Percentiles rank a stretch among this genome's conserved stretches.
These are phyloP conservation scores for Gilbertella persicaria DNA, from an alignment of 371 early-diverging fungal genomes.

Conservation along the genomic window DNA sequence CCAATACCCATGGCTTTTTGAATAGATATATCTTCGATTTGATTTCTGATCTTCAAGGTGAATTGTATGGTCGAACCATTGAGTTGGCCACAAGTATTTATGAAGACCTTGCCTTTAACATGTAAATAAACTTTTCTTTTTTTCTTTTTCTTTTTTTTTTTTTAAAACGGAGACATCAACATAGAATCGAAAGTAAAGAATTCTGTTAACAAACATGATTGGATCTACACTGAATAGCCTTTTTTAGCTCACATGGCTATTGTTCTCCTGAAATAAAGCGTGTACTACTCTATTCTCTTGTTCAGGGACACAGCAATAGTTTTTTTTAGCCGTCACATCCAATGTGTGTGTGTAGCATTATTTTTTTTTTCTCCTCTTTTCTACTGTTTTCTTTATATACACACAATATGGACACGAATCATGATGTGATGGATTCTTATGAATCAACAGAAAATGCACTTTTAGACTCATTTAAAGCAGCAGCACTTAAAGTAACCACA, in stretches of 20 bases:
- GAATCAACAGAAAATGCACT: conserved; percentile 59
- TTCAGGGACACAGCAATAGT: too few species aligned
- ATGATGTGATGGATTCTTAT: conserved; percentile 39
- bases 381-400: conserved; percentile 1
- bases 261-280: too few species aligned
- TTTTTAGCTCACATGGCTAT: too few species aligned
- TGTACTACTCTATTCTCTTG: too few species aligned
- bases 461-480: conserved; percentile 66
- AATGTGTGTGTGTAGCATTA: too few species aligned
- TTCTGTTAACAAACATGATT: too few species aligned
- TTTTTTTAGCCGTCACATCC: too few species aligned
- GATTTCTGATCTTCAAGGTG: conserved; percentile 15
- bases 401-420: conserved; percentile 10
- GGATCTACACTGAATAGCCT: too few species aligned
- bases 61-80: conserved; percentile 15
- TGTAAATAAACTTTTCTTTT: too few species aligned
- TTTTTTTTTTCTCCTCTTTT: neutral
- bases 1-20: conserved; percentile 11
- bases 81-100: conserved; percentile 16
- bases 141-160: too few species aligned
- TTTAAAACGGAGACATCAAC: too few species aligned
- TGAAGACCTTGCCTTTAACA: conserved; percentile 19
- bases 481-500: conserved; percentile 70
- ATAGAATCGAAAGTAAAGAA: too few species aligned
- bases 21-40: conserved; percentile 14